These are phyloP conservation scores for Cairneyella variabilis DNA, from an alignment of 495 filamentous ascomycete genomes.

Conservation along the genomic window DNA sequence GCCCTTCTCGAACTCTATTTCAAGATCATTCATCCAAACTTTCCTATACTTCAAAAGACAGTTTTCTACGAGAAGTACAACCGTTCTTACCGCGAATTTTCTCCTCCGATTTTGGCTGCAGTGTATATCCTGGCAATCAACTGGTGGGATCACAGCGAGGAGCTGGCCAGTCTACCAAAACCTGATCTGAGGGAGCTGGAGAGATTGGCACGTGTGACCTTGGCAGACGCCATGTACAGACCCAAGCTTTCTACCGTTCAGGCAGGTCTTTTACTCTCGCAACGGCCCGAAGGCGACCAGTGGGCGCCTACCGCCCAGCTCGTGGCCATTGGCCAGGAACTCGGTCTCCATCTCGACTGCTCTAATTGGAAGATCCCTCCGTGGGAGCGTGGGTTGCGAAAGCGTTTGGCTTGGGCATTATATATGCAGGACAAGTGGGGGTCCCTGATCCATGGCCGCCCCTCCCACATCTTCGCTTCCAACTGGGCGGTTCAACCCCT, in stretches of 20 bases:
- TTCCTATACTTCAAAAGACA: constrained; percentile 85
- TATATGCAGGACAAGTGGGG: constrained; percentile 96
- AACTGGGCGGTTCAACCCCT: constrained; percentile 81
- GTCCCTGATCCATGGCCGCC: constrained; percentile 78
- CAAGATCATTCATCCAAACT: constrained; percentile 79
- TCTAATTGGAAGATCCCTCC: constrained; percentile 81
- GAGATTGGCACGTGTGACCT: constrained; percentile 65
- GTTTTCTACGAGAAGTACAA: constrained; percentile 83
- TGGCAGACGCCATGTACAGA: constrained; percentile 73
- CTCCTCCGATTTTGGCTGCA: constrained; percentile 79
- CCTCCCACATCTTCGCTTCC: constrained; percentile 73
- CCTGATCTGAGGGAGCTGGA: constrained; percentile 77
- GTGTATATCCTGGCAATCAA: constrained; percentile 89
- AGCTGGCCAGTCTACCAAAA: constrained; percentile 57
- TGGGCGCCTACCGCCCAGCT: constrained; percentile 85
- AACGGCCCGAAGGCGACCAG: constrained; percentile 81
- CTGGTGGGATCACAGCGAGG: constrained; percentile 76
- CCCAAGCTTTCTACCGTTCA: constrained; percentile 94
- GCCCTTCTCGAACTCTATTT: constrained; percentile 86
- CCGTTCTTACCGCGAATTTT: constrained; percentile 70
- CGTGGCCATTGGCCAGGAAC: constrained; percentile 73
- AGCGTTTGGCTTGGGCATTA: constrained; percentile 84
- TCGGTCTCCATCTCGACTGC: constrained; percentile 85
- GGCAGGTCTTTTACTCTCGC: constrained; percentile 82
- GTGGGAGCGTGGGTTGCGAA: constrained; percentile 81